Evolutionary conservation across 2,329 filamentous ascomycete genomes (phyloP).

Genomic region (Fusarium burgessii): DNA sequence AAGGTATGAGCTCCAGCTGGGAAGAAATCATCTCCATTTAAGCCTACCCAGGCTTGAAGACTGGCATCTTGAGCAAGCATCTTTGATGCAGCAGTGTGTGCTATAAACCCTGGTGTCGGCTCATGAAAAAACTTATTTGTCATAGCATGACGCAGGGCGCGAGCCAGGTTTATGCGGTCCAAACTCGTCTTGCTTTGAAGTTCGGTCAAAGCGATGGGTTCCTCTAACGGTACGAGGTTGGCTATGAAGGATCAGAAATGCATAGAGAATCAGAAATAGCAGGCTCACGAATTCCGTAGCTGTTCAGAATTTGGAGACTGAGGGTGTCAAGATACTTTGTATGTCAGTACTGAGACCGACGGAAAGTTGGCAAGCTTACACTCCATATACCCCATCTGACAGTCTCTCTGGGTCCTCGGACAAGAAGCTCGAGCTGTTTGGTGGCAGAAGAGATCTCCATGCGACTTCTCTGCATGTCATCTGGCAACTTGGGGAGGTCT

Average conservation of each 20-base stretch:
- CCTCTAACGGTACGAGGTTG: slow-evolving; percentile 62
- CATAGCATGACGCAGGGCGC: slow-evolving; percentile 67
- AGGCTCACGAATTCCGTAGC: slow-evolving; percentile 61
- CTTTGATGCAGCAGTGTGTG: slow-evolving; percentile 67
- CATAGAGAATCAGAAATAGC: neutral
- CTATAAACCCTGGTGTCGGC: slow-evolving; percentile 61
- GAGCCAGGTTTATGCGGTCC: slow-evolving; percentile 62
- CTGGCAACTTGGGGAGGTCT: slow-evolving; percentile 62
- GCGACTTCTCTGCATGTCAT: slow-evolving; percentile 59
- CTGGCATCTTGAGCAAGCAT: slow-evolving; percentile 61
- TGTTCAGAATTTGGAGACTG: slow-evolving; percentile 63
- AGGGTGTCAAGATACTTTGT: slow-evolving; percentile 62
- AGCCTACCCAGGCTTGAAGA: slow-evolving; percentile 66
- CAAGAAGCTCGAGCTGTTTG: slow-evolving; percentile 60
- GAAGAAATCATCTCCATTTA: slow-evolving; percentile 66
- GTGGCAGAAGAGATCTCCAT: slow-evolving; percentile 62
- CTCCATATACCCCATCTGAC: slow-evolving; percentile 66
- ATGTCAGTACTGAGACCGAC: slow-evolving; percentile 21
- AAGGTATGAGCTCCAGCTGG: slow-evolving; percentile 62
- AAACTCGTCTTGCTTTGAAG: slow-evolving; percentile 60
- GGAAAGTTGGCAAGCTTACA: slow-evolving; percentile 51
- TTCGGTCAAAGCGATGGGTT: slow-evolving; percentile 59
- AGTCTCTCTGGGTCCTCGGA: slow-evolving; percentile 63
- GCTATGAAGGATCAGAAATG: slow-evolving; percentile 50
- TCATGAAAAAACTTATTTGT: slow-evolving; percentile 68